A percentile compares a stretch with the other conserved stretches of the same genome.
These are phyloP conservation scores for Cercospora citrullina DNA, from an alignment of 2,329 filamentous ascomycete genomes.

Conservation along the genomic window DNA sequence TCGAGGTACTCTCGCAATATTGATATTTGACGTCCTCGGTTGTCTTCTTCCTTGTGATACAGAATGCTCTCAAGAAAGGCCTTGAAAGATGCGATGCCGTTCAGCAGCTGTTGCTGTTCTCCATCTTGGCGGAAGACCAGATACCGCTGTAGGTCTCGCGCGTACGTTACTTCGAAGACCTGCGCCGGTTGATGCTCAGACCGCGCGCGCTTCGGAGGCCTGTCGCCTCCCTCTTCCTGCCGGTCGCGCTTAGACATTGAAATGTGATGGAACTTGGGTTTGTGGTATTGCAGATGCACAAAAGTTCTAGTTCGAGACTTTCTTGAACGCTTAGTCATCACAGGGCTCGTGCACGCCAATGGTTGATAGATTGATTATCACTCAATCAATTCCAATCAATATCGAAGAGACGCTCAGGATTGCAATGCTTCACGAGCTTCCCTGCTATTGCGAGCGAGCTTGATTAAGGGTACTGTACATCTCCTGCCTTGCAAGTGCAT, in stretches of 20 bases:
- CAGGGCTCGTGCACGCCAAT: background rate
- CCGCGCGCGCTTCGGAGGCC: constrained; percentile 37
- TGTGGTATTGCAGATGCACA: background rate
- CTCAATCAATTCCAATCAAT: background rate
- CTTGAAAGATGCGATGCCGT: constrained; percentile 70
- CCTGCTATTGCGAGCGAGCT: too few relatives aligned
- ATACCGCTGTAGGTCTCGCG: constrained; percentile 67
- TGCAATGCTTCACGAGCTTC: background rate
- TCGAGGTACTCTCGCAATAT: constrained; percentile 72
- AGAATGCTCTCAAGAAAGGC: constrained; percentile 64
- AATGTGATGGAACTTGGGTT: background rate
- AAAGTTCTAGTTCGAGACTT: constrained; percentile 7
- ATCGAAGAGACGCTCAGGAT: background rate
- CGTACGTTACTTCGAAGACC: constrained; percentile 62
- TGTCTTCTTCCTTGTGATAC: constrained; percentile 55
- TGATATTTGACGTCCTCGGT: constrained; percentile 51
- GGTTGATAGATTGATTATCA: background rate
- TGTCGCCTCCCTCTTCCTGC: constrained; percentile 25
- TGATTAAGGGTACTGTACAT: too few relatives aligned
- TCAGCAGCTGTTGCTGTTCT: constrained; percentile 60
- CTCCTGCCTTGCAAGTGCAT: background rate
- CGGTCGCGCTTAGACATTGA: constrained; percentile 36
- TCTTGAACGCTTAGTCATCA: constrained; percentile 7
- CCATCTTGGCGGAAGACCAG: constrained; percentile 69
- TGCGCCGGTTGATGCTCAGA: constrained; percentile 47